Base-by-base conservation (phyloP, 352 stramenopile genomes). In the Phytopythium vexans region DNA sequence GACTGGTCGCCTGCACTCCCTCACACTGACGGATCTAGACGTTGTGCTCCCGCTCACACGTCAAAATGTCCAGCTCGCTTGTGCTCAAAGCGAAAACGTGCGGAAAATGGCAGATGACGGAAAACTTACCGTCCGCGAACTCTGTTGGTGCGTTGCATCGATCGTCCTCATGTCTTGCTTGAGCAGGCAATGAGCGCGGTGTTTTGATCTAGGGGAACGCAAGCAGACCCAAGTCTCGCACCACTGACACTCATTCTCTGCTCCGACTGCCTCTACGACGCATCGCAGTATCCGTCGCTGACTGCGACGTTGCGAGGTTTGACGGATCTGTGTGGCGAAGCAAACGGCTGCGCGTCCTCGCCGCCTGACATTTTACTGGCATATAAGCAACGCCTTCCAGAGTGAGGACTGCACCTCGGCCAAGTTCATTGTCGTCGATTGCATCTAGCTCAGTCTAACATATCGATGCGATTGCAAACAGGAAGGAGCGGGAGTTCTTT, bases 231-330 rank as follows among this genome's bases (percentile, higher is more conserved):
- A 6, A 9, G 14, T 4, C 7, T 32, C 1, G 32, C 41, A 8
- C 3, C n/a, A 8, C 65, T 39, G 4, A 60, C 70, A 8, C 58
- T 74, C n/a, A 51, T 83, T 8, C 41, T 86, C 3, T 79, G 70
- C 47, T 88, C 81, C 11, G 81, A 92, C 52, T 92, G 81, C 16
- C 54, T 89, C 38, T 92, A 92, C 52, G 81, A 92, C 8, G 64
- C 68, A 1, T 52, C 42, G 9, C 54, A 68, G 12, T 82, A 81
- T 51, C 54, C 53, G 1, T 55, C 66, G 11, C 52, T 92, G 27
- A 45, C 80, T 3, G 9, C 49, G 14, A 82, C 81, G 10, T 50
- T 92, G n/a, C 21, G 70, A 6, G 58, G 64, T 6, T 48, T 89
- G 11, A 79, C 68, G 38, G 8, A 45, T 9, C 34, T 16, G 15